phyloP scores from a whole-genome alignment of 1,139 yeast genomes.

The Suhomyces yuchorum region DNA sequence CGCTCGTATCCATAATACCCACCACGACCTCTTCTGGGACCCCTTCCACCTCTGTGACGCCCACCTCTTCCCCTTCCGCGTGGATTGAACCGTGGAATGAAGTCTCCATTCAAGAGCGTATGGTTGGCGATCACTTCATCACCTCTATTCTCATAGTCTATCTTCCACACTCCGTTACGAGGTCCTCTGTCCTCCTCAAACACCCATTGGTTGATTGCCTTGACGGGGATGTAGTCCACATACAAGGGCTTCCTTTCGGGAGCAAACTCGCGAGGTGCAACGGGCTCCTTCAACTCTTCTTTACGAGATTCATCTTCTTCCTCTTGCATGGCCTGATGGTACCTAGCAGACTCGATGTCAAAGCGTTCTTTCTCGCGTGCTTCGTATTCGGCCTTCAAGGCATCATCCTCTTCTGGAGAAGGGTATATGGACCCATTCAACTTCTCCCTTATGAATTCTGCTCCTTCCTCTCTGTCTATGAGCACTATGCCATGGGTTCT shows the following conservation, averaged over 20 bases:
- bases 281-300: conserved; percentile 10
- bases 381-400: conserved; percentile 26
- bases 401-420: conserved; percentile 26
- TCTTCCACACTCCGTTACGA: conserved; percentile 46
- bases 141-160: conserved; percentile 34
- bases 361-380: conserved; percentile 25
- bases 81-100: conserved; percentile 26
- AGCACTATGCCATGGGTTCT: conserved; percentile 48
- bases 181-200: conserved; percentile 51
- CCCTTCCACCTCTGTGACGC: conserved; percentile 11
- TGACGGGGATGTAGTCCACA: conserved; percentile 49
- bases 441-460: conserved; percentile 33
- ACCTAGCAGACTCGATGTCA: conserved; percentile 24
- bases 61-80: conserved; percentile 17
- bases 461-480: conserved; percentile 42
- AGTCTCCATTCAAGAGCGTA: conserved; percentile 40
- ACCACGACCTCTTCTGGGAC: conserved; percentile 12
- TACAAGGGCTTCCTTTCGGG: conserved; percentile 33
- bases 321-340: conserved; percentile 18
- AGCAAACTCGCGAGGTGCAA: conserved; percentile 23
- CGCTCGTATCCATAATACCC: conserved; percentile 10
- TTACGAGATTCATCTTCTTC: conserved; percentile 13
- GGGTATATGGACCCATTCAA: conserved; percentile 40
- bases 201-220: conserved; percentile 49
- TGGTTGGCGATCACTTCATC: conserved; percentile 43